phyloP scores from a whole-genome alignment of 2,329 filamentous ascomycete species.

The Exophiala bonariae region DNA sequence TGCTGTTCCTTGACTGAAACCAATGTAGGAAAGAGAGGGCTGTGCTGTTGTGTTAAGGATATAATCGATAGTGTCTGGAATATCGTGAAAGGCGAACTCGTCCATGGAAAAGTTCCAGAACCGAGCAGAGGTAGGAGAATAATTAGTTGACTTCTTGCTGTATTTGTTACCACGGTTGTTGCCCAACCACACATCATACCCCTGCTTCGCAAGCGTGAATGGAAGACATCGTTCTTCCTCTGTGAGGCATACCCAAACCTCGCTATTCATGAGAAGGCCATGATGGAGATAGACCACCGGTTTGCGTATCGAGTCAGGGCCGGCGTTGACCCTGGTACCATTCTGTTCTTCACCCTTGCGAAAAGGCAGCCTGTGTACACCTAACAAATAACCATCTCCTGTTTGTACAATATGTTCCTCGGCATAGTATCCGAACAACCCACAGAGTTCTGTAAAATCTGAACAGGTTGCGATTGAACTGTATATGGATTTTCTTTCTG shows the following conservation, averaged over 20 bases:
- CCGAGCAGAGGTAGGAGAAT: conserved; percentile 69
- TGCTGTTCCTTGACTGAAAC: conserved; percentile 94
- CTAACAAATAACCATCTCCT: conserved; percentile 87
- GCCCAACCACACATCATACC: conserved; percentile 96
- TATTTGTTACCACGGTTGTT: conserved; percentile 99
- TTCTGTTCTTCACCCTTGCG: conserved; percentile 56
- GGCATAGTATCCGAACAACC: conserved; percentile 84
- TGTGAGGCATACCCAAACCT: conserved; percentile 94
- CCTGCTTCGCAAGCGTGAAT: conserved; percentile 83
- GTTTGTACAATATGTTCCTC: conserved; percentile 97
- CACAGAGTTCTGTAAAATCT: conserved; percentile 93
- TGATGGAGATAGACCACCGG: conserved; percentile 93
- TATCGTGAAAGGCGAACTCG: conserved; percentile 96
- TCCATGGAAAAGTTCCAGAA: conserved; percentile 99
- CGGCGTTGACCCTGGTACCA: conserved; percentile 73
- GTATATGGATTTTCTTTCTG: conserved; percentile 69
- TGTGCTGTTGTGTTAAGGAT: conserved; percentile 82
- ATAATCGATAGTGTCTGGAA: conserved; percentile 91
- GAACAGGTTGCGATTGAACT: conserved; percentile 79
- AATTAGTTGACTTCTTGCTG: conserved; percentile 85
- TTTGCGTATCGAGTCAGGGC: conserved; percentile 67
- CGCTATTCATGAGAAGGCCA: conserved; percentile 96
- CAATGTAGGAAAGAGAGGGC: conserved; percentile 87
- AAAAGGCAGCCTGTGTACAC: conserved; percentile 83
- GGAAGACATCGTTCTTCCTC: conserved; percentile 83